Percentiles rank a stretch among this genome's conserved stretches.
Evolutionary conservation across 345 rosid genomes (phyloP).

Genomic region (Salix suchowensis): DNA sequence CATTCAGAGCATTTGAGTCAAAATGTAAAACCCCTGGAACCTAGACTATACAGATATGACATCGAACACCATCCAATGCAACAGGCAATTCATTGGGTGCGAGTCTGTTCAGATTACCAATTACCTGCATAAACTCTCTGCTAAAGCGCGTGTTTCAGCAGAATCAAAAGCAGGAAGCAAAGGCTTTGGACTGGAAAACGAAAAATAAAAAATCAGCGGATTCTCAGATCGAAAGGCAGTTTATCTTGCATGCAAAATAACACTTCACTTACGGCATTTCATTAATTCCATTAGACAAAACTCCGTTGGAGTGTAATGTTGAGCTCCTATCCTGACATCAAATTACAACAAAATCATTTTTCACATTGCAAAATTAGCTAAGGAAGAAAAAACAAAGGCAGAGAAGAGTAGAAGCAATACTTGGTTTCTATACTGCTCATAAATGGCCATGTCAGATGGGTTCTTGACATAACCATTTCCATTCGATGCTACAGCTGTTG

Average conservation of each 20-base stretch:
- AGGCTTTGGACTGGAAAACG: conserved; percentile 57
- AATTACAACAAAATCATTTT: not conserved
- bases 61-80: not conserved
- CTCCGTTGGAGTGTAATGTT: conserved; percentile 48
- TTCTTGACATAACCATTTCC: conserved; percentile 44
- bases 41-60: not conserved
- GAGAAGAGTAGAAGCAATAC: conserved; percentile 24
- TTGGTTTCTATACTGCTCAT: conserved; percentile 62
- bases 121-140: conserved; percentile 88
- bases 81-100: not conserved
- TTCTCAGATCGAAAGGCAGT: not conserved
- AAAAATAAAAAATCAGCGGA: not conserved
- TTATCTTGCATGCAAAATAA: not conserved
- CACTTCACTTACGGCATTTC: conserved; percentile 58
- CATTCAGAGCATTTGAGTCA: not conserved
- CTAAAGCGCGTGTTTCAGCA: conserved; percentile 74
- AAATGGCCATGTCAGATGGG: conserved; percentile 58
- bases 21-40: not conserved
- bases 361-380: not conserved
- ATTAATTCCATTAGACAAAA: conserved; percentile 30
- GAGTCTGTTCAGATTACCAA: conserved; percentile 1
- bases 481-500: conserved; percentile 32
- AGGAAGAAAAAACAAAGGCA: not conserved
- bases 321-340: conserved; percentile 42
- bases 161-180: conserved; percentile 89